Evolutionary conservation across 2,329 filamentous ascomycete genomes (phyloP), one percentile per base, ranked within the genome.

Genomic region (Epichloe gansuensis): DNA sequence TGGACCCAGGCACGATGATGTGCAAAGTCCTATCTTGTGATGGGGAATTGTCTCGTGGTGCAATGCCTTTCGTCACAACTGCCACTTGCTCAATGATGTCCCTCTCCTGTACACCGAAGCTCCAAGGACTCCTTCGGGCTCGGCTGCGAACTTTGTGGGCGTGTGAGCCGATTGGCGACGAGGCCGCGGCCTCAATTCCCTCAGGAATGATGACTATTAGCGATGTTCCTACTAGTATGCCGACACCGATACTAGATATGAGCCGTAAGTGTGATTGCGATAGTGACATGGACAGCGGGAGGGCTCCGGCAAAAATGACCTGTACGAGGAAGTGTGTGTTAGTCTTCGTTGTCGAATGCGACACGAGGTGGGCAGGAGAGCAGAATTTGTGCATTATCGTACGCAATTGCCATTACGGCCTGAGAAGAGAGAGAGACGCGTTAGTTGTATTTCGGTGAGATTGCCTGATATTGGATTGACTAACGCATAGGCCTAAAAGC

Each of bases 201-300:
- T 98, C 93, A 1, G 93, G 93, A 62, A 98, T 95, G 64, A 98
- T 97, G 35, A 98, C 90, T 58, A 97, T 91, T 58, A 98, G 78
- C 1, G 91, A 91, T 31, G 93, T 97, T 38, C 93, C 93, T 15
- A 98, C 91, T 8, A 98, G 75, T 50, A 98, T 86, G 45, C 93
- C 93, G 68, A 95, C 89, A 51, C 93, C 93, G 65, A 97, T 81
- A 53, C 90, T 91, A 23, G 91, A 94, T 65, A 97, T 87, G 48
- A 95, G 74, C 64, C 91, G 85, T 53, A 97, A 74, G 68, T 95
- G 89, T 44, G 89, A 88, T 55, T 86, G 83, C 34, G 91, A 91
- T 28, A 98, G 78, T 53, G 85, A 81, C 75, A 98, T 88, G 54
- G 89, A 91, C 49, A 98, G 76, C 39, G 93, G 93, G 58, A 98